Percentiles rank a stretch among this genome's conserved stretches.
These are phyloP conservation scores for Phoenix dactylifera DNA, from an alignment of 176 grass and related monocot genomes.

Conservation along the genomic window DNA sequence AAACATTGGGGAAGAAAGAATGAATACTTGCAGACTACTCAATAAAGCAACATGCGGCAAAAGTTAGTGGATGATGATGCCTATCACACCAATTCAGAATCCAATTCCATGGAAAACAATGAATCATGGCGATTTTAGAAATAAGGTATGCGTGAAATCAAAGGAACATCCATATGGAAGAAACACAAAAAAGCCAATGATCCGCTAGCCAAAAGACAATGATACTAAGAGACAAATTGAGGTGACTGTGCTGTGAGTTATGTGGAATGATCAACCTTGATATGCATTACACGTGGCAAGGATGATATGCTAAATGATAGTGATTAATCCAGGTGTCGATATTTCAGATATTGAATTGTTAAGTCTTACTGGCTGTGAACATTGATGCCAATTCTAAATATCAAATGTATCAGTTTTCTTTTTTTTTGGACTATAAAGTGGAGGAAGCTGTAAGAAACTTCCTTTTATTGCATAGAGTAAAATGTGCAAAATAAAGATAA, in stretches of 20 bases:
- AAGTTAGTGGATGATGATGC: conserved; percentile 1
- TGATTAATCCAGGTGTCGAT: too few relatives aligned
- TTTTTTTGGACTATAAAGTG: too few relatives aligned
- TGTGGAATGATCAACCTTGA: neutral
- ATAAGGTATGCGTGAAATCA: neutral
- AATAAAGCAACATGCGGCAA: conserved; percentile 1
- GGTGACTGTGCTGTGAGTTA: neutral
- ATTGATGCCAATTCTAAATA: too few relatives aligned
- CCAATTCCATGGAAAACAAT: neutral
- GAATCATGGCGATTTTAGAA: neutral
- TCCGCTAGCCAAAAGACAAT: neutral
- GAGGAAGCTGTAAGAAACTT: too few relatives aligned
- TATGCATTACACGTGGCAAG: neutral
- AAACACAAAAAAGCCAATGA: neutral
- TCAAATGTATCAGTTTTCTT: too few relatives aligned
- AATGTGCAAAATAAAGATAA: too few relatives aligned
- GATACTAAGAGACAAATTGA: neutral
- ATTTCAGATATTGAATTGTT: too few relatives aligned
- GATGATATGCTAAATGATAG: neutral
- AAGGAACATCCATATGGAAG: conserved; percentile 1
- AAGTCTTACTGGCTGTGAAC: too few relatives aligned
- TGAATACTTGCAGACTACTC: conserved; percentile 5
- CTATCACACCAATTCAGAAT: neutral
- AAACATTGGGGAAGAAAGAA: neutral
- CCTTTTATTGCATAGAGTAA: too few relatives aligned